A percentile compares a stretch with the other conserved stretches of the same genome.
Conservation (phyloP, 805 yeast species). For the Candida coquimbonensis region DNA sequence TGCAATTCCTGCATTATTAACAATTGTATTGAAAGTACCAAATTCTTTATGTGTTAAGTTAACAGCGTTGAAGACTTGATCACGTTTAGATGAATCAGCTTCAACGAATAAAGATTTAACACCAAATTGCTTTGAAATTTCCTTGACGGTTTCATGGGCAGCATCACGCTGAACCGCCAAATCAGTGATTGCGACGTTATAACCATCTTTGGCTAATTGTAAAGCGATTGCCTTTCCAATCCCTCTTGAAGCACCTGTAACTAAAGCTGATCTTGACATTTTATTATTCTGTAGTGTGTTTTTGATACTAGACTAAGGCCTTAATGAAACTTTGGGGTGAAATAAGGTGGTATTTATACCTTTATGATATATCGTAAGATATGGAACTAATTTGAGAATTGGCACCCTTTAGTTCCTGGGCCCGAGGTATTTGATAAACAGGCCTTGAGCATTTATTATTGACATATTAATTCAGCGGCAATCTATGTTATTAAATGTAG, state of each 20-base stretch:
- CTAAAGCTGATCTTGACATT: conserved; percentile 43
- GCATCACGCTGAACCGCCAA: conserved; percentile 17
- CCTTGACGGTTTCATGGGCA: conserved; percentile 20
- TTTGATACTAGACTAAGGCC: no score
- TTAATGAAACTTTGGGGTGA: no score
- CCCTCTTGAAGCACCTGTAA: conserved; percentile 90
- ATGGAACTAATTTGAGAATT: no score
- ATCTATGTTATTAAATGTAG: no score
- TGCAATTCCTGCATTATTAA: conserved; percentile 33
- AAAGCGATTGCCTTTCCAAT: conserved; percentile 77
- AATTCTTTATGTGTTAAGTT: conserved; percentile 22
- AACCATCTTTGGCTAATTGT: conserved; percentile 73
- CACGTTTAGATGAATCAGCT: conserved; percentile 22
- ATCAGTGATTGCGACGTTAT: conserved; percentile 30
- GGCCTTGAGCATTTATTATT: no score
- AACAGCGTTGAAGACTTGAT: conserved; percentile 23
- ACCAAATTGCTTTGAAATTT: conserved; percentile 15
- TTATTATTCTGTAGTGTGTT: background rate
- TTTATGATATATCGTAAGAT: no score
- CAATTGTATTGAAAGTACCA: conserved; percentile 29
- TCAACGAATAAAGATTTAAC: conserved; percentile 20
- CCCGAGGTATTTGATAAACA: no score
- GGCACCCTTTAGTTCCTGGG: no score
- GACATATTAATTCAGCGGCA: no score
- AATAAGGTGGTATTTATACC: no score